Evolutionary conservation across 2,329 filamentous ascomycete genomes (phyloP).

Genomic region (Ploettnerulaceae sp.): DNA sequence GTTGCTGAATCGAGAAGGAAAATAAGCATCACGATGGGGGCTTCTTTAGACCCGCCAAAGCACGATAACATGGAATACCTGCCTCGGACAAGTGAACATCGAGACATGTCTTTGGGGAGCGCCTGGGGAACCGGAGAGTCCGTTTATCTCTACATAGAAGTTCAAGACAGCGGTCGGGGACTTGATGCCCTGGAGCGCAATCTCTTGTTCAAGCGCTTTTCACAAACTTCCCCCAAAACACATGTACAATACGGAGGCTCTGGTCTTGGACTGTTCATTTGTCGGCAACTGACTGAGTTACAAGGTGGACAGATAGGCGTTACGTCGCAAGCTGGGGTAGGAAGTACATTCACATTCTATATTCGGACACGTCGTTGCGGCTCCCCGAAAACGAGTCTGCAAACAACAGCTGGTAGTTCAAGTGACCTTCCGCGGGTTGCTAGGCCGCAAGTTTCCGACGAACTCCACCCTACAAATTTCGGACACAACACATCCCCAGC

Average conservation of each 20-base stretch:
- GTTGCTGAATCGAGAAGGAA: conserved; percentile 55
- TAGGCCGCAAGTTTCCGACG: not conserved
- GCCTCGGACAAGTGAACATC: conserved; percentile 30
- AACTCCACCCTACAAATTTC: conserved; percentile 4
- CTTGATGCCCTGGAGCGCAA: conserved; percentile 66
- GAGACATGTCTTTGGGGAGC: conserved; percentile 12
- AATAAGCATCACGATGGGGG: conserved; percentile 40
- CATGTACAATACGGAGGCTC: conserved; percentile 77
- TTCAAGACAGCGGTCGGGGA: conserved; percentile 72
- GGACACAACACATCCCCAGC: not conserved
- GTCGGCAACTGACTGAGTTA: conserved; percentile 70
- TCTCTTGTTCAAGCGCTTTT: conserved; percentile 71
- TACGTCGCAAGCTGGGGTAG: conserved; percentile 60
- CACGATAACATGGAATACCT: conserved; percentile 18
- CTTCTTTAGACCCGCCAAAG: conserved; percentile 16
- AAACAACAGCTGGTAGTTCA: conserved; percentile 7
- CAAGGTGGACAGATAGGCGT: conserved; percentile 79
- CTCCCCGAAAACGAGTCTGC: not conserved
- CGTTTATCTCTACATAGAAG: conserved; percentile 66
- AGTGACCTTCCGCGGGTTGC: not conserved
- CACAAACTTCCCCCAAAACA: conserved; percentile 69
- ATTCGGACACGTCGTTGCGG: conserved; percentile 36
- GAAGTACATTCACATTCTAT: conserved; percentile 72
- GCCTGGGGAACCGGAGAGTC: conserved; percentile 40
- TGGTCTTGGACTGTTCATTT: conserved; percentile 75